phyloP scores from a whole-genome alignment of 768 basidiomycete species.

The Mycena epipterygia region DNA sequence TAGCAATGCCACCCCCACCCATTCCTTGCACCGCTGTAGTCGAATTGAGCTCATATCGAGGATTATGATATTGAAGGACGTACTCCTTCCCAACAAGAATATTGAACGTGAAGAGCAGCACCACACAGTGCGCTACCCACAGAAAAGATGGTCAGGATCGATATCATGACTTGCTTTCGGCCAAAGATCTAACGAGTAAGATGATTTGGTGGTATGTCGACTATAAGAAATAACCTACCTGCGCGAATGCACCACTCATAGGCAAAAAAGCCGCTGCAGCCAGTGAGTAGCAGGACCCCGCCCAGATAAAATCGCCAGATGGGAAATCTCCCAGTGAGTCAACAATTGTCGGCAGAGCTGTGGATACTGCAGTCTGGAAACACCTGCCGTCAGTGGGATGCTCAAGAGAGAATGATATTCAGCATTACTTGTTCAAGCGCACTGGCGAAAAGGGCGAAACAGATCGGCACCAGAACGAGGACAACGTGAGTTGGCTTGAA shows the following conservation, averaged over 20 bases:
- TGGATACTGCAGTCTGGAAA: conserved; percentile 44
- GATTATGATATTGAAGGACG: background rate
- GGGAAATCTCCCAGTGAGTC: conserved; percentile 45
- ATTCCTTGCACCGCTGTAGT: conserved; percentile 54
- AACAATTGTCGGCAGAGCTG: conserved; percentile 48
- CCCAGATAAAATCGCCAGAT: conserved; percentile 44
- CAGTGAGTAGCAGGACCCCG: conserved; percentile 43
- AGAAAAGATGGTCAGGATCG: conserved; percentile 51
- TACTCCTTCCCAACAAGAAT: conserved; percentile 59
- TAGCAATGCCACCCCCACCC: conserved; percentile 55
- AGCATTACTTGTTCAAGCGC: too few species aligned
- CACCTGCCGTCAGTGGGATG: too few species aligned
- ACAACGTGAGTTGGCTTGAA: too few species aligned
- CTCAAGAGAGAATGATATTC: too few species aligned
- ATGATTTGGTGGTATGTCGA: conserved; percentile 12
- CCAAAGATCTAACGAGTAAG: conserved; percentile 52
- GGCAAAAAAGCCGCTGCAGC: conserved; percentile 49
- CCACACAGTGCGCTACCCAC: conserved; percentile 61
- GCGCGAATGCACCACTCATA: conserved; percentile 46
- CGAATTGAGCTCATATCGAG: background rate
- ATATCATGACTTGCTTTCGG: conserved; percentile 48
- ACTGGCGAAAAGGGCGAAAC: too few species aligned
- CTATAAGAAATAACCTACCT: too few species aligned
- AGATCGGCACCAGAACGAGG: too few species aligned
- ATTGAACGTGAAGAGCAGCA: conserved; percentile 53